Conservation (phyloP, 2,329 filamentous ascomycete genomes). For the Sporothrix inflata region DNA sequence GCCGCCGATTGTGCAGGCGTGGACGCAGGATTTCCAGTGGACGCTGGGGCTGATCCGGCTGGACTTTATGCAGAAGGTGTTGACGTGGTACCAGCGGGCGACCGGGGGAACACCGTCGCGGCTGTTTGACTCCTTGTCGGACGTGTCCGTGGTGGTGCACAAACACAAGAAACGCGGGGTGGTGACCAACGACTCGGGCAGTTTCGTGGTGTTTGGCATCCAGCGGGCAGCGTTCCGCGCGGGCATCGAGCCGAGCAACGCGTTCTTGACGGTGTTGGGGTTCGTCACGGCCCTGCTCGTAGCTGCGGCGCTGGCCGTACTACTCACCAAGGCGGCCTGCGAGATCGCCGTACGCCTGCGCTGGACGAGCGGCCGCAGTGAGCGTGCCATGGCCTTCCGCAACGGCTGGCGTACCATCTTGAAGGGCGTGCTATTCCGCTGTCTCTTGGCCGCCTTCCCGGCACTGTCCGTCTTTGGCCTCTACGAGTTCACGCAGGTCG, state of each 20-base stretch:
- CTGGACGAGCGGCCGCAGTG: conserved; percentile 67
- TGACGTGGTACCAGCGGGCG: conserved; percentile 86
- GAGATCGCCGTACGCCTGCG: conserved; percentile 70
- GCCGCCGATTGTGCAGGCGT: conserved; percentile 79
- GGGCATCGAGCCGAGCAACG: conserved; percentile 77
- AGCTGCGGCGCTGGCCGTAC: conserved; percentile 64
- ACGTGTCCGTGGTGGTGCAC: conserved; percentile 74
- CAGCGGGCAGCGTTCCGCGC: conserved; percentile 79
- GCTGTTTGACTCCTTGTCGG: conserved; percentile 69
- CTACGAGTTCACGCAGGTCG: conserved; percentile 79
- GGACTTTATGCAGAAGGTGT: conserved; percentile 74
- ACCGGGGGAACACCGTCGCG: conserved; percentile 79
- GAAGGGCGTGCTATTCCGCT: conserved; percentile 83
- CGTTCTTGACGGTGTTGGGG: conserved; percentile 80
- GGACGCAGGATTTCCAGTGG: conserved; percentile 93
- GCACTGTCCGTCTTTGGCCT: conserved; percentile 82
- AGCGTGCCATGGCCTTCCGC: conserved; percentile 77
- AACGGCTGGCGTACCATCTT: conserved; percentile 84
- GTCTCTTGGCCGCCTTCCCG: conserved; percentile 81
- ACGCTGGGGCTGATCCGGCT: conserved; percentile 86
- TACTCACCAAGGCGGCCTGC: conserved; percentile 65
- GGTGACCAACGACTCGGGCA: conserved; percentile 47
- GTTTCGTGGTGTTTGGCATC: conserved; percentile 69
- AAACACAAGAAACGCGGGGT: conserved; percentile 50
- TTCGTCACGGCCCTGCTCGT: conserved; percentile 71